These are phyloP conservation scores for Chlamydomonas sp. DNA, from an alignment of 139 green algal genomes.

Conservation along the genomic window DNA sequence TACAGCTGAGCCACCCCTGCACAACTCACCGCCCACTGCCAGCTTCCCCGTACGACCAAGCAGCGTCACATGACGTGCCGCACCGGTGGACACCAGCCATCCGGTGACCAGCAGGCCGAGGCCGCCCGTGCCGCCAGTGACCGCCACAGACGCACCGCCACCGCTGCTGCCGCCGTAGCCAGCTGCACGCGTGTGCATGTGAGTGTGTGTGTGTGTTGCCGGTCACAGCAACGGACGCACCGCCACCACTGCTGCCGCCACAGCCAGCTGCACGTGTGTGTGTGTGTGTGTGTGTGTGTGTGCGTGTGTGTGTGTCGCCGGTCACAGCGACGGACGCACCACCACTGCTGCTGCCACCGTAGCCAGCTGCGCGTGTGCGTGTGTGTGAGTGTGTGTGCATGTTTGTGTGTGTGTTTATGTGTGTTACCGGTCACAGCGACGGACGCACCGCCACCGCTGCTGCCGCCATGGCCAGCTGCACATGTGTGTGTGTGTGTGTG, in stretches of 20 bases:
- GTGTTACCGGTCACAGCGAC: background rate
- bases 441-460: background rate
- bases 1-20: too few species aligned
- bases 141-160: constrained; percentile 21
- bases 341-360: constrained; percentile 6
- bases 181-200: background rate
- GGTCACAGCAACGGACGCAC: too few species aligned
- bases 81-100: constrained; percentile 33
- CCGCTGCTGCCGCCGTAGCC: constrained; percentile 9
- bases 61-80: constrained; percentile 20
- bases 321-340: background rate
- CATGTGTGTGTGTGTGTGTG: background rate
- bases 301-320: background rate
- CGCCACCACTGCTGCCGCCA: too few species aligned
- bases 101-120: constrained; percentile 49
- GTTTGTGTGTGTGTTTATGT: background rate
- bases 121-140: constrained; percentile 50
- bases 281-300: constrained; percentile 1
- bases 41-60: constrained; percentile 29
- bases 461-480: background rate
- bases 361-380: too few species aligned
- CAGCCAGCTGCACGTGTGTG: background rate
- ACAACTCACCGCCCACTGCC: too few species aligned
- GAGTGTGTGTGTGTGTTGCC: background rate
- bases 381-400: background rate